Conservation (phyloP, 169 alveolate species). For the Plasmodium gonderi region DNA sequence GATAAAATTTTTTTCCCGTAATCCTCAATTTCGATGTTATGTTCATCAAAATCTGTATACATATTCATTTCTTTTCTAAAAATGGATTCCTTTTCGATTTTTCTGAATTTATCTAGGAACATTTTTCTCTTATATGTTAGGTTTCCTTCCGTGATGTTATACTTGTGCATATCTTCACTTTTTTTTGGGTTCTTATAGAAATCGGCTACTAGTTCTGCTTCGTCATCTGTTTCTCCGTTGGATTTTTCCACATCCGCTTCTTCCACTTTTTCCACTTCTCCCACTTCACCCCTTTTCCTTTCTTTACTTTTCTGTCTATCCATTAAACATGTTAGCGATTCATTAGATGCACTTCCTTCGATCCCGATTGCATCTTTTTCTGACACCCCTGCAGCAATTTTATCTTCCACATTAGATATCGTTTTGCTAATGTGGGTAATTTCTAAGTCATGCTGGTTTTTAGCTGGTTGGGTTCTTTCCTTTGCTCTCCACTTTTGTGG, state of each 20-base stretch:
- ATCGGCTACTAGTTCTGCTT: background rate
- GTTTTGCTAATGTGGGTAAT: background rate
- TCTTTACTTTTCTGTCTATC: too few species aligned
- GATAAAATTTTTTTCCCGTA: slow-evolving; percentile 29
- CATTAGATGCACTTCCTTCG: background rate
- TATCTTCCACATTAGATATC: too few species aligned
- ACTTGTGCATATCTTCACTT: background rate
- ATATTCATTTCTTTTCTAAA: slow-evolving; percentile 51
- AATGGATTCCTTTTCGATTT: slow-evolving; percentile 24
- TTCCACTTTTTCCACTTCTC: background rate
- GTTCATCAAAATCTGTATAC: slow-evolving; percentile 64
- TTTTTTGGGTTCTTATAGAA: background rate
- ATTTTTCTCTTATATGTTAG: slow-evolving; percentile 57
- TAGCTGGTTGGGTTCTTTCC: too few species aligned
- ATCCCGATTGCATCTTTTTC: background rate
- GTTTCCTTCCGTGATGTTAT: slow-evolving; percentile 19
- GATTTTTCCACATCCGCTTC: background rate
- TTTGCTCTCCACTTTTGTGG: background rate
- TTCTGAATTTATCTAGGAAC: slow-evolving; percentile 29
- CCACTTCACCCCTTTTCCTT: background rate
- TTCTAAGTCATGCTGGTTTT: background rate
- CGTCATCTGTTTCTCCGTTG: background rate
- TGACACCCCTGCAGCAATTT: too few species aligned
- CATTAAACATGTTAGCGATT: background rate
- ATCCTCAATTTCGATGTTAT: slow-evolving; percentile 34